Percentiles rank a stretch among this genome's conserved stretches.
Conservation (phyloP, 306 rosid species). For the Pterocarpus macrocarpus region DNA sequence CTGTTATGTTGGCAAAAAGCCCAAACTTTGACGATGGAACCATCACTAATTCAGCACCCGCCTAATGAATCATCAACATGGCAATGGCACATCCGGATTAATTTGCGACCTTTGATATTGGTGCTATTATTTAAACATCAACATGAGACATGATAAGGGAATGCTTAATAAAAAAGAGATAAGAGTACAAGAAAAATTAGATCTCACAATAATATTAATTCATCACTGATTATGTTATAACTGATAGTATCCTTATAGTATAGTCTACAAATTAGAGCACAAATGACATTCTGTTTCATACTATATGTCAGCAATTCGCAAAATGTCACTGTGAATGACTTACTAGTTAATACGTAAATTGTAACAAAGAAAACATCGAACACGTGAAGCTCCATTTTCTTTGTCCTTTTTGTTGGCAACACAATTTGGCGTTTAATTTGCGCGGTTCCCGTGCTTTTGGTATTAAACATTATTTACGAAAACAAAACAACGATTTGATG, state of each 20-base stretch:
- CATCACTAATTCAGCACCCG: constrained; percentile 24
- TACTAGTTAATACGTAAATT: not conserved
- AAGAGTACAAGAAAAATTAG: too few relatives aligned
- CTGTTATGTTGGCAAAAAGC: constrained; percentile 41
- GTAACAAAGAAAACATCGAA: not conserved
- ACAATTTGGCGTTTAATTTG: not conserved
- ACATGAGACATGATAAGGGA: too few relatives aligned
- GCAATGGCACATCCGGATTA: not conserved
- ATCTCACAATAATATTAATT: too few relatives aligned
- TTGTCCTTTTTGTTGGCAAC: constrained; percentile 15
- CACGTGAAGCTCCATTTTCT: constrained; percentile 2
- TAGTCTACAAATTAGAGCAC: too few relatives aligned
- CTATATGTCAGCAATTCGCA: not conserved
- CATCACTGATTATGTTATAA: too few relatives aligned
- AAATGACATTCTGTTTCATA: not conserved
- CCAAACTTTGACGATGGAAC: constrained; percentile 34
- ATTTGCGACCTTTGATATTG: not conserved
- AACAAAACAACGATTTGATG: not conserved
- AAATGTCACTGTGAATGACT: not conserved
- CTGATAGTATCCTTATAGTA: too few relatives aligned
- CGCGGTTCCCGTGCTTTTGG: not conserved
- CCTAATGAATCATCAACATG: constrained; percentile 21
- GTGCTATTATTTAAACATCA: too few relatives aligned
- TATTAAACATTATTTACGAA: not conserved
- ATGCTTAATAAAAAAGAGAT: too few relatives aligned